These are phyloP conservation scores for Lupinus albus DNA, from an alignment of 306 rosid genomes.

Conservation along the genomic window DNA sequence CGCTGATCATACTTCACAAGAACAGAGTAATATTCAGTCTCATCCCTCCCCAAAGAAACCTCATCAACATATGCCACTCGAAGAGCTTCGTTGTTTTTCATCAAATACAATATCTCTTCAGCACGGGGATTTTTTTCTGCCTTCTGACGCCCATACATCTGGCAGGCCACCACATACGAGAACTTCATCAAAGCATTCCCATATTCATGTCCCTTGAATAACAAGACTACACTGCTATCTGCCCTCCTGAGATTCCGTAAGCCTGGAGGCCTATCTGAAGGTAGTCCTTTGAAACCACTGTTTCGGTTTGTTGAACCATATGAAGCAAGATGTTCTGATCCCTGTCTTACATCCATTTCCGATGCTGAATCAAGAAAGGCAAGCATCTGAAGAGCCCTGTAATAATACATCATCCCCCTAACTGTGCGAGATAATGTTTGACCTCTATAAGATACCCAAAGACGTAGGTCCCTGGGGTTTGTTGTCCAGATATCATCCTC, in stretches of 20 bases:
- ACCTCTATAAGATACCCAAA: conserved; percentile 92
- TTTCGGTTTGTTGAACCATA: conserved; percentile 51
- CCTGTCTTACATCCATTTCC: conserved; percentile 67
- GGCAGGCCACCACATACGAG: conserved; percentile 88
- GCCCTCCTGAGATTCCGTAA: conserved; percentile 53
- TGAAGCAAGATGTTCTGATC: conserved; percentile 58
- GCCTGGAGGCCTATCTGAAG: conserved; percentile 45
- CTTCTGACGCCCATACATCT: conserved; percentile 83
- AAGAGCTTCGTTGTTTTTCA: conserved; percentile 92
- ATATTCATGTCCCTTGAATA: conserved; percentile 73
- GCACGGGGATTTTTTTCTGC: conserved; percentile 72
- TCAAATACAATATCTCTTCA: conserved; percentile 75
- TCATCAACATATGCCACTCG: conserved; percentile 91
- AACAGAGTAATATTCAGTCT: conserved; percentile 81
- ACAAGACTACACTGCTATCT: conserved; percentile 51
- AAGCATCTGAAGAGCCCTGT: conserved; percentile 86
- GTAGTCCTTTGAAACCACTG: conserved; percentile 47
- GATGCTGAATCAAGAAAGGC: conserved; percentile 85
- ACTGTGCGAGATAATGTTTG: conserved; percentile 94
- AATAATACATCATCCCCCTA: conserved; percentile 95
- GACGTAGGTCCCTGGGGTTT: conserved; percentile 69
- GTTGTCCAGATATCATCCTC: conserved; percentile 65
- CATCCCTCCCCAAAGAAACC: conserved; percentile 67
- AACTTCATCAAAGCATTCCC: conserved; percentile 90
- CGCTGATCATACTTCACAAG: conserved; percentile 91